Evolutionary conservation across 2,329 filamentous ascomycete species (phyloP).

Genomic region (Myrmaecium sp.): DNA sequence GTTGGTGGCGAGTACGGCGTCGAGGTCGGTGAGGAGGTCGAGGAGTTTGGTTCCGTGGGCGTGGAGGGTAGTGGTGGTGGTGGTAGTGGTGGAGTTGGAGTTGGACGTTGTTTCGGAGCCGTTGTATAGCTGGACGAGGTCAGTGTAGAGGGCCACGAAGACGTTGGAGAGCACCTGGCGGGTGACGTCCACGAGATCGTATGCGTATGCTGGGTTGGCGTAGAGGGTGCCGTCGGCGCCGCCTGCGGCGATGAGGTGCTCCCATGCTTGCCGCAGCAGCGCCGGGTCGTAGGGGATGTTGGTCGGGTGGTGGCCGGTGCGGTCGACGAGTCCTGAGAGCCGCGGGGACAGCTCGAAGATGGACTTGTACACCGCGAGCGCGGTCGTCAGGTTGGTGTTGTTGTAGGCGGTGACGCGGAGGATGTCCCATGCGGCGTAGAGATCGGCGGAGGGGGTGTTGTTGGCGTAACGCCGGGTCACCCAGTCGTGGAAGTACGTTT

Average conservation of each 20-base stretch:
- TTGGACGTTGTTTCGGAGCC: slow-evolving; percentile 10
- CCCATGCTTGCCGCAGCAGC: slow-evolving; percentile 23
- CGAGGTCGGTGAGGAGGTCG: slow-evolving; percentile 21
- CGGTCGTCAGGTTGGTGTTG: slow-evolving; percentile 28
- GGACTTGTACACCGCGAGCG: slow-evolving; percentile 26
- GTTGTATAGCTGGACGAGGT: slow-evolving; percentile 13
- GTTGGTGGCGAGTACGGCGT: slow-evolving; percentile 25
- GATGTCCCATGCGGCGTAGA: slow-evolving; percentile 31
- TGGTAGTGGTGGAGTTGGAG: slow-evolving; percentile 10
- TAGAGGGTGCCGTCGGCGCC: slow-evolving; percentile 18
- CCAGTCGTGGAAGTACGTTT: slow-evolving; percentile 30
- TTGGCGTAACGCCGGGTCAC: slow-evolving; percentile 24
- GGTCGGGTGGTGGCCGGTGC: slow-evolving; percentile 26
- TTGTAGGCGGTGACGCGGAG: slow-evolving; percentile 31
- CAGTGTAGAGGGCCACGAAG: slow-evolving; percentile 24
- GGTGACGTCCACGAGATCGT: slow-evolving; percentile 33
- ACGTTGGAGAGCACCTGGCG: slow-evolving; percentile 32
- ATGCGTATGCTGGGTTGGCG: slow-evolving; percentile 24
- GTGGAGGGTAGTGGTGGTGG: slow-evolving; percentile 9
- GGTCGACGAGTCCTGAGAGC: slow-evolving; percentile 22
- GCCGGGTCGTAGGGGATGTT: slow-evolving; percentile 25
- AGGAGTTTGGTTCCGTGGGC: slow-evolving; percentile 14
- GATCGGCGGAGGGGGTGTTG: slow-evolving; percentile 7
- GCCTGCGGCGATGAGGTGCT: slow-evolving; percentile 22
- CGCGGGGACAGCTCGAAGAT: slow-evolving; percentile 30